A percentile compares a stretch with the other conserved stretches of the same genome.
Evolutionary conservation across 2,329 filamentous ascomycete species (phyloP).

Genomic region (Colletotrichum eremochloae): DNA sequence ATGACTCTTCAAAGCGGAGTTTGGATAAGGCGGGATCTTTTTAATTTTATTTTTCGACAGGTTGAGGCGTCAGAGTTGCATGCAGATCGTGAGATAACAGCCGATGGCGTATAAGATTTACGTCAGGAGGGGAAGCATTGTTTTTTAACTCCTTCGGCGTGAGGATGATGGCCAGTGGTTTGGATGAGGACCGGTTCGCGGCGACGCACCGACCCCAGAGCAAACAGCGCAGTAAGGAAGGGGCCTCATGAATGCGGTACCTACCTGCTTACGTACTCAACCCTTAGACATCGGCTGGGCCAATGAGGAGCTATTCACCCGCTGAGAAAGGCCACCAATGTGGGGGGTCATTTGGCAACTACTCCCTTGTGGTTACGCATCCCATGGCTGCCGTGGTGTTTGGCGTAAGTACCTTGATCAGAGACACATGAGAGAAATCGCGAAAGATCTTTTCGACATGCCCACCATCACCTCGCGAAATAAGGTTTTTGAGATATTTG

Average conservation of each 20-base stretch:
- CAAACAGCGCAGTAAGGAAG: constrained; percentile 1
- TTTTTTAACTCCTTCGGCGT: not conserved
- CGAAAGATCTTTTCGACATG: not conserved
- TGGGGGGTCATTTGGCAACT: constrained; percentile 26
- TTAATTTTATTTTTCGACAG: not conserved
- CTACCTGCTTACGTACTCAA: constrained; percentile 28
- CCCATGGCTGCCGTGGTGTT: constrained; percentile 1
- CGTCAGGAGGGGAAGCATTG: not conserved
- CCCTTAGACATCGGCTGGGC: not conserved
- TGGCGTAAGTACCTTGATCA: not conserved
- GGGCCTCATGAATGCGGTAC: not conserved
- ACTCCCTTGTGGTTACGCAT: constrained; percentile 21
- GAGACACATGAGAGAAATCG: constrained; percentile 13
- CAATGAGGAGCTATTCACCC: constrained; percentile 20
- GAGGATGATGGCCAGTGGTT: not conserved
- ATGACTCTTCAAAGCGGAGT: not conserved
- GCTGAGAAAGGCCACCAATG: constrained; percentile 23
- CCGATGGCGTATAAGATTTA: constrained; percentile 5
- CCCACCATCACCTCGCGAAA: not conserved
- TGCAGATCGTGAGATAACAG: constrained; percentile 4
- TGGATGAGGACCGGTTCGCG: not conserved
- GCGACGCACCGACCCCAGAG: not conserved
- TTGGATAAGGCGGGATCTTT: not conserved
- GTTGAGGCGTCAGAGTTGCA: constrained; percentile 1
- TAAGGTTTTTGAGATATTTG: constrained; percentile 10